Evolutionary conservation across 73 alveolate species (phyloP), one percentile per base, ranked within the genome.

Genomic region (Paraurostyla sp.): DNA sequence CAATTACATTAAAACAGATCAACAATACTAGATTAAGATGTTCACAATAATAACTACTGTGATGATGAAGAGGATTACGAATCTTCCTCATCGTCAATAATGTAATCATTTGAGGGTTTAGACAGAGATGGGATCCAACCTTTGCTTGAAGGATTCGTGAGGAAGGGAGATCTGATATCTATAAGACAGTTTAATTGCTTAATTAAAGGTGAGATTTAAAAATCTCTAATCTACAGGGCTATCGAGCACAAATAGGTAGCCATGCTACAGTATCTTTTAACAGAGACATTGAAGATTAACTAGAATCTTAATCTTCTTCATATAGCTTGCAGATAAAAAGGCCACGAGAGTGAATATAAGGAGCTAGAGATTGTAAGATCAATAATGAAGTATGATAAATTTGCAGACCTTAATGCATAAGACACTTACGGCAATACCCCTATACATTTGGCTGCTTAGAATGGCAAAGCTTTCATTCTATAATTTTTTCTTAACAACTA

Each of bases 391-490:
- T 48, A 73, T 48, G 86, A 73, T 73, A 48, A 46, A 73, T 73
- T 48, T 48, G 86, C 86, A 3, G 86, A 73, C 46, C 54, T 73
- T 73, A 73, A 73, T 27, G 41, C 65, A 15, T 46, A 73, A 73
- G 86, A 73, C 27, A 73, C 71, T 13, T 49, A 73, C 30, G 86
- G 86, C 20, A 73, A 73, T 29, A 73, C 86, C 7, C 86, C 86
- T 45, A 41, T 73, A 18, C 86, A 73, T 46, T 49, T 73, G 51
- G 65, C 71, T 13, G 86, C 86, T 22, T 16, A 48, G 27, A 73
- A 73, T 45, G 51, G 71, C 22, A 73, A 73, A 45, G 16, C 32
- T 20, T 30, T 23, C 6, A 56, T 73, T 43, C 52, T 73, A 3
- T 20, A 73, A 46, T 73, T 13, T 45, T 2, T 73, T 0, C 71